Evolutionary conservation across 2,329 filamentous ascomycete genomes (phyloP).

Genomic region (Coniochaeta sp.): DNA sequence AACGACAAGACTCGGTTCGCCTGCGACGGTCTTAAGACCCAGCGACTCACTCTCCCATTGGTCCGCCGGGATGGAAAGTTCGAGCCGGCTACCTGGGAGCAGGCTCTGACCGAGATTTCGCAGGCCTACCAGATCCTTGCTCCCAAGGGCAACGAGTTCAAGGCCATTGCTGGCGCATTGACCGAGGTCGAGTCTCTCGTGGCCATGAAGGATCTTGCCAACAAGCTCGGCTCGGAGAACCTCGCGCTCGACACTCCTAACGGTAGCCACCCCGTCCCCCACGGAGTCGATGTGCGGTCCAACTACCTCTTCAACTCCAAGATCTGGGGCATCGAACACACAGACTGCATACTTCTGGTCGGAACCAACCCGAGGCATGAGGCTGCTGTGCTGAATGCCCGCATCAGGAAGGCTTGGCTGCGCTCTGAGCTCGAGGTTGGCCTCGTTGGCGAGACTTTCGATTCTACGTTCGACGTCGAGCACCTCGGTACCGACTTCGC

Average conservation of each 20-base stretch:
- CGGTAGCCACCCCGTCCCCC: constrained; percentile 76
- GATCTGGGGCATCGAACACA: constrained; percentile 89
- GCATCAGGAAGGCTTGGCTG: constrained; percentile 97
- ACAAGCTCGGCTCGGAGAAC: constrained; percentile 94
- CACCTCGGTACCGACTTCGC: constrained; percentile 75
- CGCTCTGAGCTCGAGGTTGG: constrained; percentile 90
- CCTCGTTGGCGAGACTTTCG: constrained; percentile 82
- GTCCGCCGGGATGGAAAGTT: constrained; percentile 87
- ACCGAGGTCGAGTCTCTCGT: constrained; percentile 90
- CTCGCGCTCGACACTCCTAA: constrained; percentile 84
- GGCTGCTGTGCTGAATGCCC: constrained; percentile 88
- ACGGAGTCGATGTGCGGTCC: constrained; percentile 86
- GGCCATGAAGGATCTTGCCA: constrained; percentile 93
- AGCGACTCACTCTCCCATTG: constrained; percentile 87
- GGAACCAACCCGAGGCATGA: constrained; percentile 95
- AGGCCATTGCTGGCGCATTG: constrained; percentile 85
- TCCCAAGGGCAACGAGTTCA: constrained; percentile 90
- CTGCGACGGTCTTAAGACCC: constrained; percentile 92
- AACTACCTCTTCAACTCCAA: constrained; percentile 97
- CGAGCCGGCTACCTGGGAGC: constrained; percentile 89
- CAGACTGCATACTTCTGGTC: constrained; percentile 84
- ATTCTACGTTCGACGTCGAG: constrained; percentile 93
- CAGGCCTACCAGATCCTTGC: constrained; percentile 72
- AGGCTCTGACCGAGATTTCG: constrained; percentile 81
- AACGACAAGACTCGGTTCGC: constrained; percentile 97